Evolutionary conservation across 2,329 filamentous ascomycete genomes (phyloP).

Genomic region (Exophiala viscosa): DNA sequence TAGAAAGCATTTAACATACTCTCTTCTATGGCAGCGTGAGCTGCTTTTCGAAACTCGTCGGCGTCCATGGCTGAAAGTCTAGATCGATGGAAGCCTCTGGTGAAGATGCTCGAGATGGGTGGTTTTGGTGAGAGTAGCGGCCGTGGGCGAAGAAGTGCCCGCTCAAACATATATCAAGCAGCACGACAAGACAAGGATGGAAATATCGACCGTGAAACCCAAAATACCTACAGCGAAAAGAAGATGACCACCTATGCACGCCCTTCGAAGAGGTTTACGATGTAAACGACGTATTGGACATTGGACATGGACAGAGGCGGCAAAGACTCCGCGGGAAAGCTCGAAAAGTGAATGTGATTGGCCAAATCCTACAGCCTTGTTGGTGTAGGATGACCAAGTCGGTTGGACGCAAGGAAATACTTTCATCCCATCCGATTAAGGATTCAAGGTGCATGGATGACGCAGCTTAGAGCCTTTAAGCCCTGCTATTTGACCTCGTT

Average conservation of each 20-base stretch:
- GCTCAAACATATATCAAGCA: background rate
- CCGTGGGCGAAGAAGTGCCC: background rate
- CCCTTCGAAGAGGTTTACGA: background rate
- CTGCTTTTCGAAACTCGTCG: constrained; percentile 71
- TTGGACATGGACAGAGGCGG: too few relatives aligned
- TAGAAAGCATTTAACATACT: constrained; percentile 52
- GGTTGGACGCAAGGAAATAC: too few relatives aligned
- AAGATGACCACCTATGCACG: background rate
- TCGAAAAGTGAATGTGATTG: too few relatives aligned
- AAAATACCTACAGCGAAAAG: background rate
- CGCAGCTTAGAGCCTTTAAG: too few relatives aligned
- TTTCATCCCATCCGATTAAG: too few relatives aligned
- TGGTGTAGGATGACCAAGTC: too few relatives aligned
- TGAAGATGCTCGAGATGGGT: background rate
- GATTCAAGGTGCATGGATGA: too few relatives aligned
- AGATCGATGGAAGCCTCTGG: background rate
- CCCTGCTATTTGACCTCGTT: too few relatives aligned
- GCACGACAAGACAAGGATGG: background rate
- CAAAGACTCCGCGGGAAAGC: too few relatives aligned
- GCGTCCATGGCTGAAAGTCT: constrained; percentile 62
- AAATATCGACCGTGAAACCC: background rate
- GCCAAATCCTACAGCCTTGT: too few relatives aligned
- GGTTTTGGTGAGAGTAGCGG: background rate
- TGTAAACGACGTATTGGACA: too few relatives aligned
- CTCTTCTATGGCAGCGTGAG: constrained; percentile 74